Evolutionary conservation across 345 rosid genomes (phyloP).

Genomic region (Rhodomyrtus tomentosa): DNA sequence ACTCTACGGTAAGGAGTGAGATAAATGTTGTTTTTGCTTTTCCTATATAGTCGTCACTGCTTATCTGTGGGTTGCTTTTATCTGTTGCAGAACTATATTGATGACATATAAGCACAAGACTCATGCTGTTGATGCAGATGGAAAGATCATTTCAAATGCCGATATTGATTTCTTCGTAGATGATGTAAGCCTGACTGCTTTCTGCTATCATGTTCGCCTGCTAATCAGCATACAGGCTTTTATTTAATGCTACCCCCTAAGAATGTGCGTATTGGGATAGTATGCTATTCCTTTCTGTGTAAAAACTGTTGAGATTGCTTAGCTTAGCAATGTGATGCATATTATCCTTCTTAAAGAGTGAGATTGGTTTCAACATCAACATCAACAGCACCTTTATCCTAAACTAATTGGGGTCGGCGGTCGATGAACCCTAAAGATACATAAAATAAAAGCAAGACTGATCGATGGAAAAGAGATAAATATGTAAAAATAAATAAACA

Average conservation of each 20-base stretch:
- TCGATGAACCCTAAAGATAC: too few relatives aligned
- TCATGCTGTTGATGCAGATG: conserved; percentile 72
- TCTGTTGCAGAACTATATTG: conserved; percentile 64
- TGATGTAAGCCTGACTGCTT: conserved; percentile 33
- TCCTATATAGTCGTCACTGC: background rate
- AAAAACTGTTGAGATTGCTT: background rate
- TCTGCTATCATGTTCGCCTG: background rate
- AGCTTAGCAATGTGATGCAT: background rate
- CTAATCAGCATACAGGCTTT: background rate
- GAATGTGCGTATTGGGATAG: background rate
- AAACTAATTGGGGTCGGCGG: too few relatives aligned
- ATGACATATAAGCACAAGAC: conserved; percentile 97
- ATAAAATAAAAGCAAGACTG: too few relatives aligned
- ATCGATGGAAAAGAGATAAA: too few relatives aligned
- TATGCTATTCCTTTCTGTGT: background rate
- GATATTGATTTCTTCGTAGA: conserved; percentile 87
- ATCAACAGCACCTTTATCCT: too few relatives aligned
- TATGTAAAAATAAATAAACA: too few relatives aligned
- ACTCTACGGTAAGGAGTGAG: conserved; percentile 46
- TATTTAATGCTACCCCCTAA: background rate
- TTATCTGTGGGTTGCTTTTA: background rate
- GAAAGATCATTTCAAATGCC: conserved; percentile 75
- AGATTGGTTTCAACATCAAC: too few relatives aligned
- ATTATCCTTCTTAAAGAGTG: background rate
- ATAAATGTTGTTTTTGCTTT: background rate